Conservation (phyloP, 2,329 filamentous ascomycete genomes). For the Lasiodiplodia hormozganensis region DNA sequence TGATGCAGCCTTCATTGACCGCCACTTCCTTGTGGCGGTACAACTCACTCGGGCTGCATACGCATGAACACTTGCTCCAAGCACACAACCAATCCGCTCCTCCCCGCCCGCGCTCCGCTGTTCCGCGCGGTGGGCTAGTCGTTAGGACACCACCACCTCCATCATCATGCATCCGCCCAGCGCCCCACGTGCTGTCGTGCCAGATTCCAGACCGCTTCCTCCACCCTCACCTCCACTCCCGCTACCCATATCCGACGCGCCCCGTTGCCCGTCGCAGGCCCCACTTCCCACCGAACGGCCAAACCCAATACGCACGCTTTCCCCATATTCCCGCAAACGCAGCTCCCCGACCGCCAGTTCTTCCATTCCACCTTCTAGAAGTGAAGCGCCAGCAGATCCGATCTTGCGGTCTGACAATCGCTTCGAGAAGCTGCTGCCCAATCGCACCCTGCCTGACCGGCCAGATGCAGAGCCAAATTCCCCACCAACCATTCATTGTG, state of each 20-base stretch:
- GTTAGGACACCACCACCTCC: not conserved
- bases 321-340: constrained; percentile 22
- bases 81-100: constrained; percentile 20
- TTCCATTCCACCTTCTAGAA: constrained; percentile 15
- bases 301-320: not conserved
- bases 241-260: not conserved
- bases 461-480: not conserved
- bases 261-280: not conserved
- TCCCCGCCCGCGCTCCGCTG: constrained; percentile 25
- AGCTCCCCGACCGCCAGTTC: constrained; percentile 9
- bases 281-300: not conserved
- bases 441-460: constrained; percentile 1
- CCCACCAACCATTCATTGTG: not conserved
- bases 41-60: not conserved
- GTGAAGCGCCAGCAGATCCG: not conserved
- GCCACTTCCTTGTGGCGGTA: constrained; percentile 18
- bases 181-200: constrained; percentile 3
- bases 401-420: constrained; percentile 19
- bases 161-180: constrained; percentile 15
- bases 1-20: constrained; percentile 10
- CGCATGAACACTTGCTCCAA: constrained; percentile 18
- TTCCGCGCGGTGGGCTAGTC: constrained; percentile 10
- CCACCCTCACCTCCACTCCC: constrained; percentile 12
- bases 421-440: not conserved
- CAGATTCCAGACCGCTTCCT: constrained; percentile 19